Base-by-base conservation (phyloP, 768 basidiomycete species). In the Lentinula sp. region DNA sequence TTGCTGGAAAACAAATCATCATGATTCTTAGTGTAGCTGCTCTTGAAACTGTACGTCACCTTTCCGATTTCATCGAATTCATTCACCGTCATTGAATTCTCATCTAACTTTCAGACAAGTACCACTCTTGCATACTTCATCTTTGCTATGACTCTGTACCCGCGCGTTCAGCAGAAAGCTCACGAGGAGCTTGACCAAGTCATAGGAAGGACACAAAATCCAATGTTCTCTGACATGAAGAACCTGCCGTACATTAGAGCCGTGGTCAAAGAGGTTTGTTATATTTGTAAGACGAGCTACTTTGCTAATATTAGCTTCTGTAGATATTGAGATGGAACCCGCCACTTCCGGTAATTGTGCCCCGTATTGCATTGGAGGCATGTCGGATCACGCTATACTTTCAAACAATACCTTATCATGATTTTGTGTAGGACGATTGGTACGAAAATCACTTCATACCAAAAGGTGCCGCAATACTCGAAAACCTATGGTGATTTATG, bases 401-500 rank as follows among this genome's bases (percentile, higher is more conserved):
- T 5, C 28, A 7, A 9, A 15, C 18, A 21, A 4, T 1, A 6
- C 55, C 15, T 37, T 37, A 43, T 3, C 21, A 15, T 2, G 9
- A 34, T 57, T 28, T 57, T 23, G 18, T 16, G 23, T 21, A 57
- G 55, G 55, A 72, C 56, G 71, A 72, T 42, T 66, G 63, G 58
- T 72, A 72, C 46, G 62, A 68, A 13, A 69, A 70, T 5, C 61
- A 65, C 60, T 65, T 63, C 40, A 70, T 72, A 10, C 70, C 71
- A 1, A 66, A 65, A 42, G 70, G 69, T 8, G 66, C 70, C 7
- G 62, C 66, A 18, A 35, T 53, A 53, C 7, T 53, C 51, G 32
- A 34, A 34, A 53, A 53, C 18, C 16, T 53, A 34, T 53, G 51
- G 51, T 53, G 18, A 28, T n/a, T 28, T 23, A 7, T 21, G 21